Evolutionary conservation across 345 rosid genomes (phyloP).

Genomic region (Eucalyptus marginata): DNA sequence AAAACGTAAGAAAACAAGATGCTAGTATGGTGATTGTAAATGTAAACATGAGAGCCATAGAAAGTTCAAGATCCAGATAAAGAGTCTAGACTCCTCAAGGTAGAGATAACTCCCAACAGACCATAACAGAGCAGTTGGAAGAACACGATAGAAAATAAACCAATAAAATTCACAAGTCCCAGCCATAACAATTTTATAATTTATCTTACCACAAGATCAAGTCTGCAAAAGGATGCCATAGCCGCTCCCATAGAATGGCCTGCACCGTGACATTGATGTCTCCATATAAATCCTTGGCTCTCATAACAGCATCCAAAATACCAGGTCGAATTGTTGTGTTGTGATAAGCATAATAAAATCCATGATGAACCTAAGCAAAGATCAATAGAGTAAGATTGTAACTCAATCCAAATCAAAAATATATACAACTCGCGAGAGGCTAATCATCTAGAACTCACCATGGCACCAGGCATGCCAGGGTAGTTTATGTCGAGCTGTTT

Average conservation of each 20-base stretch:
- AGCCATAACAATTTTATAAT: background rate
- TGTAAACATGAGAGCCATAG: background rate
- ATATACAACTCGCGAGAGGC: background rate
- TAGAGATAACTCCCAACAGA: background rate
- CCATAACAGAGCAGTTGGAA: background rate
- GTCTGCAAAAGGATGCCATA: slow-evolving; percentile 83
- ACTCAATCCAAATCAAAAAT: background rate
- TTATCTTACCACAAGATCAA: slow-evolving; percentile 57
- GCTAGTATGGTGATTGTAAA: too few species aligned
- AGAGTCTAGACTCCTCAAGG: background rate
- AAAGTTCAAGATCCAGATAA: background rate
- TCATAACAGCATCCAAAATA: slow-evolving; percentile 44
- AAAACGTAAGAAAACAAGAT: too few species aligned
- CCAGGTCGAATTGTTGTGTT: slow-evolving; percentile 77
- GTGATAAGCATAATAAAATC: slow-evolving; percentile 85
- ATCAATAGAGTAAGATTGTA: background rate
- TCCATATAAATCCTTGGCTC: slow-evolving; percentile 48
- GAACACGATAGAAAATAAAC: background rate
- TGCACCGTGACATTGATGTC: slow-evolving; percentile 53
- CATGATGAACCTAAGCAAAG: background rate
- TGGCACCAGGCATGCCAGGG: slow-evolving; percentile 92
- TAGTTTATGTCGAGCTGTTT: slow-evolving; percentile 8
- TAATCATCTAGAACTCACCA: slow-evolving; percentile 38
- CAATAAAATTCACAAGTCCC: background rate
- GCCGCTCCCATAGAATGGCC: slow-evolving; percentile 99